These are phyloP conservation scores for Phytophthora pistaciae DNA, from an alignment of 352 stramenopile species.

Conservation along the genomic window DNA sequence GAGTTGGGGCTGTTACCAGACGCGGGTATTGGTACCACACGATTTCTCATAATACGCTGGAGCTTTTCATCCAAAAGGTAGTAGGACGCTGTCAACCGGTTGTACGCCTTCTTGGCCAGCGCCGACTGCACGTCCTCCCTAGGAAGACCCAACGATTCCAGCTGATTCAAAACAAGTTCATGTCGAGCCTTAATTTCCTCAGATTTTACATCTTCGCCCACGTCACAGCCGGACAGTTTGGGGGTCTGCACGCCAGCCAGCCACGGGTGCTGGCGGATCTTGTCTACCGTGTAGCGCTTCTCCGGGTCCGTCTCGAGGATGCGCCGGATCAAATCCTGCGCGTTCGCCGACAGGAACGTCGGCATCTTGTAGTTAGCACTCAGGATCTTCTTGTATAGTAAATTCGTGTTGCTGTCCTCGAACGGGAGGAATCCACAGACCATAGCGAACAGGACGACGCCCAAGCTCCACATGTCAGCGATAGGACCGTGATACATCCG, in stretches of 20 bases:
- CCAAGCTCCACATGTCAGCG: constrained; percentile 93
- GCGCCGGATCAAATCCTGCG: constrained; percentile 80
- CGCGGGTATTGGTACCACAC: constrained; percentile 8
- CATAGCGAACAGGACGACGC: constrained; percentile 94
- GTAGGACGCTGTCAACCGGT: constrained; percentile 79
- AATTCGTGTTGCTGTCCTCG: constrained; percentile 92
- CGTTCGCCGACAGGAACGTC: constrained; percentile 76
- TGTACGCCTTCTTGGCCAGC: constrained; percentile 65
- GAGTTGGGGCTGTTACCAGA: neutral
- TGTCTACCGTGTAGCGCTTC: constrained; percentile 74
- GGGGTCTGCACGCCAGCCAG: constrained; percentile 48
- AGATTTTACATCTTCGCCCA: constrained; percentile 1
- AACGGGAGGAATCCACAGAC: constrained; percentile 93
- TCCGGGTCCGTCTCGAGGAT: constrained; percentile 90
- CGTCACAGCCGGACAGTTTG: constrained; percentile 14
- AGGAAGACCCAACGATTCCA: constrained; percentile 62
- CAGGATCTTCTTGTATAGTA: constrained; percentile 95
- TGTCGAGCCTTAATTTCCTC: constrained; percentile 34
- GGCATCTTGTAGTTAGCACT: constrained; percentile 87
- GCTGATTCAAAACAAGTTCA: constrained; percentile 60
- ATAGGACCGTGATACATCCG: constrained; percentile 84
- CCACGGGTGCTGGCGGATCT: constrained; percentile 89
- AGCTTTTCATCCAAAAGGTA: constrained; percentile 78
- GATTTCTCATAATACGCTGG: constrained; percentile 49
- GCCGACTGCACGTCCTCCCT: constrained; percentile 45